Evolutionary conservation across 257 asterid genomes (phyloP).

Genomic region (Osmanthus fragrans): DNA sequence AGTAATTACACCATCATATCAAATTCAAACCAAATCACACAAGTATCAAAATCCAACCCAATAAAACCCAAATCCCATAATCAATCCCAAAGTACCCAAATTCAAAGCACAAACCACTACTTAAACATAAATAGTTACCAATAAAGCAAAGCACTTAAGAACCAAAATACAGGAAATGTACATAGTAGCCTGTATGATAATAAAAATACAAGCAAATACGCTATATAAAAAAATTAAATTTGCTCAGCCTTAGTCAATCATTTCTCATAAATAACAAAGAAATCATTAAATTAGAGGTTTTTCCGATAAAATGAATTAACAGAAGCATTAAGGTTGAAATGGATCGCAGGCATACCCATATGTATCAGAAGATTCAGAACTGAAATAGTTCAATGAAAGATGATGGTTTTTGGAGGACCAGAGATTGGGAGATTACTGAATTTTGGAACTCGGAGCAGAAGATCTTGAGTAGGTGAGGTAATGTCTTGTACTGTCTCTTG

Average conservation of each 20-base stretch:
- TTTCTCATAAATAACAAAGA: slow-evolving; percentile 22
- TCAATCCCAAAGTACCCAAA: neutral
- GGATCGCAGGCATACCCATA: slow-evolving; percentile 56
- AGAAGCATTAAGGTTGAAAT: slow-evolving; percentile 11
- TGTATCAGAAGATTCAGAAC: neutral
- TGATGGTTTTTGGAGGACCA: slow-evolving; percentile 25
- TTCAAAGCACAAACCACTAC: slow-evolving; percentile 1
- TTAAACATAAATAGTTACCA: neutral
- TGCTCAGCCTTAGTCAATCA: slow-evolving; percentile 7
- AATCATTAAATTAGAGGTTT: slow-evolving; percentile 28
- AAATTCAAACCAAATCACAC: no score
- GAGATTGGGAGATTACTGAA: slow-evolving; percentile 31
- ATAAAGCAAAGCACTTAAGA: neutral
- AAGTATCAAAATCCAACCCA: neutral
- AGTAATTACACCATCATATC: no score
- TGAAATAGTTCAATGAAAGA: slow-evolving; percentile 24
- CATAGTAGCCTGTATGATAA: neutral
- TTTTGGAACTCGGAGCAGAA: slow-evolving; percentile 18
- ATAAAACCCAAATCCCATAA: neutral
- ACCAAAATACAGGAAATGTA: neutral
- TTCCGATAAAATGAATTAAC: neutral
- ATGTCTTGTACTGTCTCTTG: no score
- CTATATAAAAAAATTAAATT: neutral
- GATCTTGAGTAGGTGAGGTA: no score
- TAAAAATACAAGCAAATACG: neutral